phyloP scores from a whole-genome alignment of 192 early-diverging fungal species.

The Fimicolochytrium jonesii region DNA sequence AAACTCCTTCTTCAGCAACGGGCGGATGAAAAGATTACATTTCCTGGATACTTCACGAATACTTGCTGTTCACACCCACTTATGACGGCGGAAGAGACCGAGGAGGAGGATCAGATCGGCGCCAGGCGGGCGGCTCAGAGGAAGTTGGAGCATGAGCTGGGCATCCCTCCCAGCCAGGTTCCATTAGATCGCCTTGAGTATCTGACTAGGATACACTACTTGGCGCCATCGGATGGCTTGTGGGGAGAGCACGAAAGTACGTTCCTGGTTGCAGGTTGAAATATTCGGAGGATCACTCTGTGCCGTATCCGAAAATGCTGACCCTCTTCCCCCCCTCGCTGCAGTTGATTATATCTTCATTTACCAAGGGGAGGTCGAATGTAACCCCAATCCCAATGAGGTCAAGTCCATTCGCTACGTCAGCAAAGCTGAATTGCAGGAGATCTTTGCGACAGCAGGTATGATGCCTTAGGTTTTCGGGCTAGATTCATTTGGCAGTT shows the following conservation, averaged over 20 bases:
- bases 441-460: constrained; percentile 66
- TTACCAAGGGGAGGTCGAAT: constrained; percentile 69
- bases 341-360: constrained; percentile 97
- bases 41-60: constrained; percentile 95
- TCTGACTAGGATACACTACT: constrained; percentile 93
- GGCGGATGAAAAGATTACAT: constrained; percentile 97
- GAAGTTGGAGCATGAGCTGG: constrained; percentile 94
- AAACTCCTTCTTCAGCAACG: constrained; percentile 93
- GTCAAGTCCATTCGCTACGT: constrained; percentile 80
- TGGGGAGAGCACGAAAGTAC: constrained; percentile 98
- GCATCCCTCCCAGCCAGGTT: constrained; percentile 71
- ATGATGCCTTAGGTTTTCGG: too few species aligned
- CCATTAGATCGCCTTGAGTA: constrained; percentile 80
- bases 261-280: too few species aligned
- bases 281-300: too few species aligned
- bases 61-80: constrained; percentile 99
- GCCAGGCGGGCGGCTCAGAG: constrained; percentile 85
- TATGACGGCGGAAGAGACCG: constrained; percentile 69
- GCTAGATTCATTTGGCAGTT: too few species aligned
- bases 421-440: constrained; percentile 72
- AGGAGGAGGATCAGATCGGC: constrained; percentile 71
- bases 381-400: constrained; percentile 85
- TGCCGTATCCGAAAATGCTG: too few species aligned
- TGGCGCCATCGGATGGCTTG: constrained; percentile 88
- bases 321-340: too few species aligned